These are phyloP conservation scores for Raffaelea albimanens DNA, from an alignment of 2,329 filamentous ascomycete genomes.

Conservation along the genomic window DNA sequence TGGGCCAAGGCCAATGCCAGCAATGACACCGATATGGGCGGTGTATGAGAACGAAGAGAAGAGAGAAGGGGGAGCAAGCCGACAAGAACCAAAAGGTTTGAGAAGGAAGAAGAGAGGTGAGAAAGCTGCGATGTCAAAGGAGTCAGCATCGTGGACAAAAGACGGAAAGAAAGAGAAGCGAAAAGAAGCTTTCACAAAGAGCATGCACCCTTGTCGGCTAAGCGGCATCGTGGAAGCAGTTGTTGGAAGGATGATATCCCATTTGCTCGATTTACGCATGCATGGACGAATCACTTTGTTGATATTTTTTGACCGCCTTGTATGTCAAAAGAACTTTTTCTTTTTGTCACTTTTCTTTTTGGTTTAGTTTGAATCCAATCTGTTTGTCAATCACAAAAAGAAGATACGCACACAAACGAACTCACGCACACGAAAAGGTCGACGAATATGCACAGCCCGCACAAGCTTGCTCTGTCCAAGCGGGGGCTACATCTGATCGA, in stretches of 20 bases:
- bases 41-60: constrained; percentile 22
- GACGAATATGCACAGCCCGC: neutral
- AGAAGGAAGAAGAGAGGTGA: too few species aligned
- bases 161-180: too few species aligned
- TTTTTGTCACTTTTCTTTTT: neutral
- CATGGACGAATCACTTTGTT: too few species aligned
- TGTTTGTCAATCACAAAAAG: neutral
- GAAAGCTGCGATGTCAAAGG: too few species aligned
- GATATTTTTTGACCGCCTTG: too few species aligned
- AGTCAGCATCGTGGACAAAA: too few species aligned
- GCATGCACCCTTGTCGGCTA: too few species aligned
- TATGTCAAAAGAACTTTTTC: neutral
- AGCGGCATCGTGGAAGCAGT: constrained; percentile 32
- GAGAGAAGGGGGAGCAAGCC: constrained; percentile 14
- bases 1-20: constrained; percentile 54
- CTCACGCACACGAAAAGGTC: neutral
- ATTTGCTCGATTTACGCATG: too few species aligned
- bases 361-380: neutral
- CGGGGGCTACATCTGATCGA: too few species aligned
- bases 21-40: constrained; percentile 44
- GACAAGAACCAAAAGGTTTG: neutral
- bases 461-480: too few species aligned
- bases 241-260: too few species aligned
- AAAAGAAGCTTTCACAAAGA: too few species aligned
- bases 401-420: neutral